A percentile compares a stretch with the other conserved stretches of the same genome.
Conservation (phyloP, 1,284 basidiomycete species). For the Austroboletus niveus region DNA sequence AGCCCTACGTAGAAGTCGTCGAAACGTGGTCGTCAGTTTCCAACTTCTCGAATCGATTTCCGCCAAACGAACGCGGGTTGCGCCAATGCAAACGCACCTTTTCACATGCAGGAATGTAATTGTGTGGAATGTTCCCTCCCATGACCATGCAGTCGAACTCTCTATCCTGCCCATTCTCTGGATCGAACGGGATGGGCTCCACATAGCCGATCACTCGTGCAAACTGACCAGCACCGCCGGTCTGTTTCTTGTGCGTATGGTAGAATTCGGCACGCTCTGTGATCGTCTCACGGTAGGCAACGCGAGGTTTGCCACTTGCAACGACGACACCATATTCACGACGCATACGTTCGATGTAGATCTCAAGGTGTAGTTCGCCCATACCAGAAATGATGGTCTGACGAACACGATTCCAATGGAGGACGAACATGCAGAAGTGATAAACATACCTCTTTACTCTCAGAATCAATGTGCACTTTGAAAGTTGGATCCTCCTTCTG, state of each 20-base stretch:
- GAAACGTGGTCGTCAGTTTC: background rate
- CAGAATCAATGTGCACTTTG: slow-evolving; percentile 92
- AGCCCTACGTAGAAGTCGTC: slow-evolving; percentile 66
- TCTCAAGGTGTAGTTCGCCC: slow-evolving; percentile 98
- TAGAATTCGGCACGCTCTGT: slow-evolving; percentile 80
- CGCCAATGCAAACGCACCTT: slow-evolving; percentile 52
- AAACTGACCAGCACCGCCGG: slow-evolving; percentile 96
- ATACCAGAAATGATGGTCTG: slow-evolving; percentile 99
- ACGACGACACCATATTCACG: slow-evolving; percentile 97
- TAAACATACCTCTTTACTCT: slow-evolving; percentile 81
- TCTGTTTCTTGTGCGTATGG: slow-evolving; percentile 99
- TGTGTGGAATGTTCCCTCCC: slow-evolving; percentile 89
- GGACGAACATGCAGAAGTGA: background rate
- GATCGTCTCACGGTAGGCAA: slow-evolving; percentile 96
- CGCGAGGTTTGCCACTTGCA: slow-evolving; percentile 92
- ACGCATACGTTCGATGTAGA: slow-evolving; percentile 99
- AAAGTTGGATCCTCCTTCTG: slow-evolving; percentile 99
- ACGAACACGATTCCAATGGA: background rate
- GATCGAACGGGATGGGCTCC: slow-evolving; percentile 85
- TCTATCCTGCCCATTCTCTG: slow-evolving; percentile 57
- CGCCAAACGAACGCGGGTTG: background rate
- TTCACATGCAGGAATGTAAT: slow-evolving; percentile 94
- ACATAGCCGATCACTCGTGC: slow-evolving; percentile 91
- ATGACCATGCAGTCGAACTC: slow-evolving; percentile 90
- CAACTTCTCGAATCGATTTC: background rate